These are phyloP conservation scores for Sporothrix inflata DNA, from an alignment of 2,329 filamentous ascomycete species.

Conservation along the genomic window DNA sequence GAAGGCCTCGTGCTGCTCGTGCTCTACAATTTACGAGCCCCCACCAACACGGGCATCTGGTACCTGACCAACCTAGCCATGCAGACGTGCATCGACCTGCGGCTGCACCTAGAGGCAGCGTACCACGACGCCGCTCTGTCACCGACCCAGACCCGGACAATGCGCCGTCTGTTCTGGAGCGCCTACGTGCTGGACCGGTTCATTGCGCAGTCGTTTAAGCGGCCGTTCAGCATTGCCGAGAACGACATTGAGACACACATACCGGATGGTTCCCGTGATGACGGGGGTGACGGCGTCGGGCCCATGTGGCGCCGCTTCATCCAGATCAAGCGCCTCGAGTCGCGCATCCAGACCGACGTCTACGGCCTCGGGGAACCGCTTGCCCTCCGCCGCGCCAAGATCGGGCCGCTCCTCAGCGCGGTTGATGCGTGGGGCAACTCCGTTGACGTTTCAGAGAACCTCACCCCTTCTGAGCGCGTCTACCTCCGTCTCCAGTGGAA, in stretches of 20 bases:
- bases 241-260: constrained; percentile 48
- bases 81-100: constrained; percentile 56
- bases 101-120: constrained; percentile 45
- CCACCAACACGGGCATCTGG: constrained; percentile 56
- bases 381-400: constrained; percentile 48
- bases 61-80: constrained; percentile 59
- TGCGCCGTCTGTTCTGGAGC: constrained; percentile 54
- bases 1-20: constrained; percentile 56
- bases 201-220: constrained; percentile 54
- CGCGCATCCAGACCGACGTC: constrained; percentile 54
- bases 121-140: constrained; percentile 8
- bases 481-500: constrained; percentile 55
- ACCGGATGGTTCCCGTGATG: constrained; percentile 32
- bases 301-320: constrained; percentile 40
- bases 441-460: neutral
- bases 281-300: neutral
- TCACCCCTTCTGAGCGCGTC: constrained; percentile 31
- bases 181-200: constrained; percentile 55
- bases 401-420: constrained; percentile 49
- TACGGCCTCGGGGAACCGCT: constrained; percentile 53
- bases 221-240: constrained; percentile 55
- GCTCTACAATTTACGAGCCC: constrained; percentile 54
- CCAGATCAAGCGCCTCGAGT: constrained; percentile 52
- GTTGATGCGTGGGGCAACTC: constrained; percentile 48
- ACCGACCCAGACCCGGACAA: neutral